A percentile compares a stretch with the other conserved stretches of the same genome.
Evolutionary conservation across 331 rosid genomes (phyloP).

Genomic region (Rosa hybrid): DNA sequence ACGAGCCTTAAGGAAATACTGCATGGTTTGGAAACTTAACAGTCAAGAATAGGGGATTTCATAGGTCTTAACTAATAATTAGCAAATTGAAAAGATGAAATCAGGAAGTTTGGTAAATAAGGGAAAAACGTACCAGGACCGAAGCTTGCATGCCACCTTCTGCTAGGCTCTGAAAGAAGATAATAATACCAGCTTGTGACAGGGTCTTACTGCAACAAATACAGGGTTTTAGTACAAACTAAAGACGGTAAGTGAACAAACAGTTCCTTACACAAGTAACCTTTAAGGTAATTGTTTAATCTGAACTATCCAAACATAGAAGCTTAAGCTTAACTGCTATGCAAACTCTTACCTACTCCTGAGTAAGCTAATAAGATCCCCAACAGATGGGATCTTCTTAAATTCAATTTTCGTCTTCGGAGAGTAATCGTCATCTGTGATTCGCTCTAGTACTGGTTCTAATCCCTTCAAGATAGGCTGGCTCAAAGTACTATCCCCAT

Average conservation of each 20-base stretch:
- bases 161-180: conserved; percentile 70
- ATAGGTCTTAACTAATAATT: background rate
- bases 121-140: conserved; percentile 49
- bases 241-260: background rate
- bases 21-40: conserved; percentile 30
- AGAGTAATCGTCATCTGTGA: conserved; percentile 26
- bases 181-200: conserved; percentile 68
- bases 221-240: background rate
- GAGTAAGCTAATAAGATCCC: conserved; percentile 51
- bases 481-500: conserved; percentile 24
- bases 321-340: background rate
- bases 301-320: background rate
- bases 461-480: conserved; percentile 65
- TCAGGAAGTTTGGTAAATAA: background rate
- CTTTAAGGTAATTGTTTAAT: background rate
- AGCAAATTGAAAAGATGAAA: background rate
- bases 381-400: conserved; percentile 50
- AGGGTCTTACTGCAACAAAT: conserved; percentile 59
- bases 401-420: conserved; percentile 18
- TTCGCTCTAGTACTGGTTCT: conserved; percentile 2
- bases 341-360: conserved; percentile 54
- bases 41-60: background rate
- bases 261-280: background rate
- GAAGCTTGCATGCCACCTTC: conserved; percentile 72
- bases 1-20: conserved; percentile 88